Conservation (phyloP, 495 filamentous ascomycete species). For the Hypoxylon subgilvum region DNA sequence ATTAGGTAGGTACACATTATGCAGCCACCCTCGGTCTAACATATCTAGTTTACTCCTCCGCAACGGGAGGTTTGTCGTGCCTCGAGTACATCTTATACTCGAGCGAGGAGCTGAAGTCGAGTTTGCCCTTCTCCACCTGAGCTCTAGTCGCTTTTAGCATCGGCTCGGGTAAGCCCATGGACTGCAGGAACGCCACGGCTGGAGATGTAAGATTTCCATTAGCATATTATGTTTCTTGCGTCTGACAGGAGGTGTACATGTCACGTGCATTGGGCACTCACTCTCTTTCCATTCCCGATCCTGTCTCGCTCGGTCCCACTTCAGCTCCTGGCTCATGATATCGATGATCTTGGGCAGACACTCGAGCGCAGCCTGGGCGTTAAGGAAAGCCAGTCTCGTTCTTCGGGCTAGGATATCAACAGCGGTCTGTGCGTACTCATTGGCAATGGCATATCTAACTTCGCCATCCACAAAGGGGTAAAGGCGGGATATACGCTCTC, state of each 20-base stretch:
- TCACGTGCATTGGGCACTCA: constrained; percentile 35
- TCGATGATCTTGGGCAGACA: constrained; percentile 88
- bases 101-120: constrained; percentile 70
- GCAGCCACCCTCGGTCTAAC: not conserved
- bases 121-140: constrained; percentile 79
- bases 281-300: constrained; percentile 86
- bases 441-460: constrained; percentile 83
- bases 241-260: not conserved
- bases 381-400: constrained; percentile 89
- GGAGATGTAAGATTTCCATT: constrained; percentile 1
- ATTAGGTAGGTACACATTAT: constrained; percentile 2
- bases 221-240: not conserved
- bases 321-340: constrained; percentile 86
- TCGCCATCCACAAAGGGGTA: constrained; percentile 99
- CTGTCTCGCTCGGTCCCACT: constrained; percentile 77
- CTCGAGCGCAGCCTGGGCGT: constrained; percentile 93
- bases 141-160: constrained; percentile 72
- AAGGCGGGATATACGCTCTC: constrained; percentile 76
- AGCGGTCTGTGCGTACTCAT: constrained; percentile 95
- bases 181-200: constrained; percentile 74
- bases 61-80: constrained; percentile 52
- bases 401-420: constrained; percentile 88
- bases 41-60: constrained; percentile 23
- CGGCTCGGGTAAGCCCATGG: constrained; percentile 84
- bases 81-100: constrained; percentile 78